Base-by-base conservation (phyloP, 2,329 filamentous ascomycete species). In the Xylariaceae sp. region DNA sequence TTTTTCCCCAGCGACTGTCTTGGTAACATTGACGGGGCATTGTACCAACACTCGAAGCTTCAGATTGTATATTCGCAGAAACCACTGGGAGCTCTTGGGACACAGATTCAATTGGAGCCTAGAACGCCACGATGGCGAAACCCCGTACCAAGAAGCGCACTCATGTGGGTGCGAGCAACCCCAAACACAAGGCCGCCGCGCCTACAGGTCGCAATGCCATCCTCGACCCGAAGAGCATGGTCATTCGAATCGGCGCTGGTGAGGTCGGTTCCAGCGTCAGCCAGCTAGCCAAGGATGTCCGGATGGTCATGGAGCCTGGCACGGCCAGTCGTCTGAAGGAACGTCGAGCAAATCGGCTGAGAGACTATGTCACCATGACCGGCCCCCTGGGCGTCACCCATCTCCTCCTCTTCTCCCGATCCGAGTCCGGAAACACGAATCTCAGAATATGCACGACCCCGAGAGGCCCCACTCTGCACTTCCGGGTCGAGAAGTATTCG, bases 291-390 rank as follows among this genome's bases (percentile, higher is more conserved):
- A 81, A 85, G 53, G 92, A 98, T 67, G 85, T 97, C 43, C 81
- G 92, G 54, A 74, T 75, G 39, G 90, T 97, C 68, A 94, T 98
- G 88, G 88, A 97, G 65, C 92, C 92, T 1, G 86, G 88, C 38
- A 98, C 92, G 3, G 92, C 92, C 3, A 83, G 82, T 46, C 78
- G 90, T 43, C 64, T 98, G 51, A 94, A 88, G 69, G 90, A 97
- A 69, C 76, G 92, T 50, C 81, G 85, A 65, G 84, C 81, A 27
- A 97, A 98, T 68, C 82, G 83, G 57, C 67, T 97, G 50, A 81
- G 85, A 58, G 92, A 98, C 67, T 98, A 95, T 64, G 83, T 88
- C 23, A 85, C 87, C 47, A 98, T 98, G 92, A 85, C 87, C 43
- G 92, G 92, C 2, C 89, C 92, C 5, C 73, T 98, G 28, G 90